Conservation (phyloP, 2,329 filamentous ascomycete species). For the Sporothrix pallida region DNA sequence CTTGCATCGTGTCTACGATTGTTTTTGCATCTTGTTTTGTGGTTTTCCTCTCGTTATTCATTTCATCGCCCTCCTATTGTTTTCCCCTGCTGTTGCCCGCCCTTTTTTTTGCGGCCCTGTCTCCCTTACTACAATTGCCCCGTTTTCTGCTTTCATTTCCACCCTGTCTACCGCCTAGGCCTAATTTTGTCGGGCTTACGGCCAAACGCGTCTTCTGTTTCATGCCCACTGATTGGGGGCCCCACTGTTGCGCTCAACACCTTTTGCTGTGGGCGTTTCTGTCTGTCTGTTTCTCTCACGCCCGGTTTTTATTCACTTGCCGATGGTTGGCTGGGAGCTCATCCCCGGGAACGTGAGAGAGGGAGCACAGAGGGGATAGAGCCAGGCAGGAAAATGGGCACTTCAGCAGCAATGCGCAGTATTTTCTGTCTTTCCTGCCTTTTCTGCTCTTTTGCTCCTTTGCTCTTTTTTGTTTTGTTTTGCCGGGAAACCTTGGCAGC, state of each 20-base stretch:
- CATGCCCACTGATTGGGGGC: conserved; percentile 32
- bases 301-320: conserved; percentile 19
- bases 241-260: conserved; percentile 32
- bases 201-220: conserved; percentile 38
- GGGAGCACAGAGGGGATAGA: background rate
- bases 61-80: background rate
- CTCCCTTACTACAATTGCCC: background rate
- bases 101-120: background rate
- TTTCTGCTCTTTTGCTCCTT: background rate
- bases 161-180: conserved; percentile 29
- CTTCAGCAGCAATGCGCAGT: background rate
- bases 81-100: conserved; percentile 8
- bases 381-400: conserved; percentile 11
- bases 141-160: conserved; percentile 28
- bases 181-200: conserved; percentile 31
- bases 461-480: conserved; percentile 19
- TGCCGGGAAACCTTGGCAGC: conserved; percentile 20
- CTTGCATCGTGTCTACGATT: background rate
- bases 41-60: conserved; percentile 1
- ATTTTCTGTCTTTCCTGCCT: no score
- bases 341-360: conserved; percentile 3
- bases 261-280: conserved; percentile 6
- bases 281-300: conserved; percentile 3
- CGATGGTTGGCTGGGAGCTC: conserved; percentile 31
- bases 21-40: conserved; percentile 33